Evolutionary conservation across 306 rosid genomes (phyloP), one percentile per base, ranked within the genome.

Genomic region (Rosa persica): DNA sequence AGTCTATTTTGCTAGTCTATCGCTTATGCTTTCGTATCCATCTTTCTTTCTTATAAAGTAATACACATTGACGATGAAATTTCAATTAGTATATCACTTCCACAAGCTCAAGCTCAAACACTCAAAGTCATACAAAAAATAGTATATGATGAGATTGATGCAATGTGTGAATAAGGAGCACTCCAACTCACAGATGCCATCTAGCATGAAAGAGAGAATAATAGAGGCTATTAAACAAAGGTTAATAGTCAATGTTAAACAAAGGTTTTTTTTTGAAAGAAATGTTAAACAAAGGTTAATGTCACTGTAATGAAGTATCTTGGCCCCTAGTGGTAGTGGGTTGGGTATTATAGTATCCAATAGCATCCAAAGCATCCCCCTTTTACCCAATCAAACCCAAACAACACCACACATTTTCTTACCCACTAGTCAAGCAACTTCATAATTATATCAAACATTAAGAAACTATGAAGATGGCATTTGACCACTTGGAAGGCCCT

Each of bases 401-500:
- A 64, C 69, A 64, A 30, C 69, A 64, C 69, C 69, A 64, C 69
- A 64, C 42, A 1, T 13, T 64, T 30, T 12, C 69, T 34, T 2
- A 30, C 19, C 83, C 64, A 72, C 54, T 44, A 0, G 5, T 1
- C 1, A 22, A 17, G 84, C 89, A 23, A 19, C 36, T 3, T 22
- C 5, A 57, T 9, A 11, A 23, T 58, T 23, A 58, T 57, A 62
- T 4, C 4, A 22, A 3, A 11, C 5, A 17, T 4, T 22, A 40
- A 3, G 13, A 15, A 65, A 20, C 2, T 25, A 0, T 5, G 25
- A 19, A 12, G 16, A 23, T 12, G n/a, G 70, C 27, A 66, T 57
- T 77, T 64, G 80, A 81, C 79, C 78, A 62, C 55, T 78, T 72
- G 74, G 80, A 75, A 46, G 75, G 77, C 90, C 91, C 83, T 92